Evolutionary conservation across 805 yeast species (phyloP), one percentile per base, ranked within the genome.

Genomic region (Wickerhamiella bombiphila): DNA sequence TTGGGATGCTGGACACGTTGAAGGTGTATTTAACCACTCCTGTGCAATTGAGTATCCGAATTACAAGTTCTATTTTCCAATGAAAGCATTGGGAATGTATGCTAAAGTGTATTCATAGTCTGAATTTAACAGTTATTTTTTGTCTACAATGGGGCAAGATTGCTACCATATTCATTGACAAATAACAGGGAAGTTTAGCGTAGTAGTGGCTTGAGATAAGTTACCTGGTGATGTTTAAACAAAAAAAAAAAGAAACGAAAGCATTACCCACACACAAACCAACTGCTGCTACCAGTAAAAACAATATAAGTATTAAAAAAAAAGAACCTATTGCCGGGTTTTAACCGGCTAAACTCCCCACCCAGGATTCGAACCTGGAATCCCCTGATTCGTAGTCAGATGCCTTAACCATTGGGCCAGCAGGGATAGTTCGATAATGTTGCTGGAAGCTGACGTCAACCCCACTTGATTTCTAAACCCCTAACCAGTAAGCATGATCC

Each of bases 1-100:
- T 45, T 91, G 93, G 83, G 63, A 67, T 39, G 75, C 70, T 50
- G 94, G 88, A 50, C 79, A 72, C 22, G 74, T 80, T 20, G 97
- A 88, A 58, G 99, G 99, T 32, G 96, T 91, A 0, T 91, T 91
- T 66, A 91, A 91, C 57, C 96, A 91, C 54, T 74, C 83, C 1
- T 68, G 93, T 62, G 94, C 91, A 2, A 91, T 91, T 52, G 97
- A 91, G 57, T 91, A 91, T 56, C 97, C 97, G 29, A 81, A 83
- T 51, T 91, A 91, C 59, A 75, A 79, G 59, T 88, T 77, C 51
- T 62, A 83, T 41, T 91, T 91, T 57, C 78, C 96, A 1, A 79
- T 88, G 49, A 91, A 91, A 59, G 98, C 98, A 0, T 61, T 91
- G 31, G 97, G 97, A 1, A 63, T 88, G 49, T 85, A 69, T 40